Evolutionary conservation across 75 land plant genomes (phyloP).

Genomic region (Selaginella moellendorffii): DNA sequence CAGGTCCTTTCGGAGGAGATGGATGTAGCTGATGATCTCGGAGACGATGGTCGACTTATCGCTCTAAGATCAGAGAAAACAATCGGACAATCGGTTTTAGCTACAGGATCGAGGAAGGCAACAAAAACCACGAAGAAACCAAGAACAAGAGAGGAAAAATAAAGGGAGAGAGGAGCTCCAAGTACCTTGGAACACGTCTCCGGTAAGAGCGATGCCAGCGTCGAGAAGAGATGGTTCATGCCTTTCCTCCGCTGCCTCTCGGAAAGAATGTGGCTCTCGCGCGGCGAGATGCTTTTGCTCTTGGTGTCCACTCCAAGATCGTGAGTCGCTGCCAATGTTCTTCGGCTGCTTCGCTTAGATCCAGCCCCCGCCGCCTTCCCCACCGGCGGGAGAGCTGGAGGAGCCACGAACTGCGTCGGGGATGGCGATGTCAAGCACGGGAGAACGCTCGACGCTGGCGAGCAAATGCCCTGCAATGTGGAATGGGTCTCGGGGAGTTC

Average conservation of each 20-base stretch:
- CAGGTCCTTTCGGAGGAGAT: constrained; percentile 22
- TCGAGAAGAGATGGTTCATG: constrained; percentile 31
- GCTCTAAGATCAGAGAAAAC: constrained; percentile 10
- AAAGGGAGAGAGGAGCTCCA: neutral
- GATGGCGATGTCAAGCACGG: too few relatives aligned
- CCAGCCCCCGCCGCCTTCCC: neutral
- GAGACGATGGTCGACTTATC: constrained; percentile 30
- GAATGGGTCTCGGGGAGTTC: neutral
- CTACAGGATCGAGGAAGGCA: neutral
- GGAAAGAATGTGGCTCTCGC: constrained; percentile 32
- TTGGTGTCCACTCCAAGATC: neutral
- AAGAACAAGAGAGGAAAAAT: neutral
- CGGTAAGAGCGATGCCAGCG: constrained; percentile 26
- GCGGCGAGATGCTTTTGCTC: constrained; percentile 11
- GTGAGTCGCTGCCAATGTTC: neutral
- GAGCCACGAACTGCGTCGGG: too few relatives aligned
- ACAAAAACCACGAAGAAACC: neutral
- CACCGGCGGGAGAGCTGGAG: neutral
- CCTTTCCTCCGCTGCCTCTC: constrained; percentile 33
- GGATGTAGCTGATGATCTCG: constrained; percentile 36
- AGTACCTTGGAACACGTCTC: constrained; percentile 20
- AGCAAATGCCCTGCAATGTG: neutral
- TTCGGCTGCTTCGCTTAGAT: too few relatives aligned
- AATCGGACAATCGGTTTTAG: neutral
- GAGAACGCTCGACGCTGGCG: too few relatives aligned